phyloP scores from a whole-genome alignment of 2,329 filamentous ascomycete genomes.

The Huntiella bhutanensis region DNA sequence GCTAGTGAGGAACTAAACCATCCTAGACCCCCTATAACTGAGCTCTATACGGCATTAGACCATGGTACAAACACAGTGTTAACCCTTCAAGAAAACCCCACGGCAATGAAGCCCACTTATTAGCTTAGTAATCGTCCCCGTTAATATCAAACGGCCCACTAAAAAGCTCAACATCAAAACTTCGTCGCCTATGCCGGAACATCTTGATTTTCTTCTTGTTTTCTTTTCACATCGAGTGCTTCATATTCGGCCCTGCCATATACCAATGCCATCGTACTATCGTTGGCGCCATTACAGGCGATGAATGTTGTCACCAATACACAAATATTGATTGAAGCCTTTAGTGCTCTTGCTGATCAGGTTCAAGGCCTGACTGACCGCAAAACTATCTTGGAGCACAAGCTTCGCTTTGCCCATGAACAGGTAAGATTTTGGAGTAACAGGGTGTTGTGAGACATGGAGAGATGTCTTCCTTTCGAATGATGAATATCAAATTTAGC shows the following conservation, averaged over 20 bases:
- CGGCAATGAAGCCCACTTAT: no score
- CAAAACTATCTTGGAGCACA: slow-evolving; percentile 47
- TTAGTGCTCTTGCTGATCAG: slow-evolving; percentile 45
- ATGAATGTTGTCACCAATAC: slow-evolving; percentile 17
- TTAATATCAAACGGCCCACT: slow-evolving; percentile 5
- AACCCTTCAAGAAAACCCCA: no score
- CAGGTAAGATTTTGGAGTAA: slow-evolving; percentile 29
- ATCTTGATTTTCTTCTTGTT: slow-evolving; percentile 10
- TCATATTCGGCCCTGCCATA: background rate
- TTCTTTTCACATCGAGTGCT: slow-evolving; percentile 13
- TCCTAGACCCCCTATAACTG: no score
- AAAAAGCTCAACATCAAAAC: slow-evolving; percentile 10
- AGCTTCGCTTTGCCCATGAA: slow-evolving; percentile 46
- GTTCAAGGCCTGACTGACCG: slow-evolving; percentile 43
- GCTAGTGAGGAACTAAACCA: no score
- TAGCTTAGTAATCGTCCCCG: no score
- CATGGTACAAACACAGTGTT: no score
- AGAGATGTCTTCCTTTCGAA: slow-evolving; percentile 13
- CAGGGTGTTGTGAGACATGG: background rate
- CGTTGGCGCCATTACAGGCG: slow-evolving; percentile 11
- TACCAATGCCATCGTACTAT: slow-evolving; percentile 10
- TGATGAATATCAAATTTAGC: slow-evolving; percentile 41
- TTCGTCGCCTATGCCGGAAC: background rate
- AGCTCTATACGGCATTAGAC: no score
- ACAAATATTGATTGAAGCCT: slow-evolving; percentile 42